Evolutionary conservation across 257 asterid genomes (phyloP).

Genomic region (Jacaranda copaia): DNA sequence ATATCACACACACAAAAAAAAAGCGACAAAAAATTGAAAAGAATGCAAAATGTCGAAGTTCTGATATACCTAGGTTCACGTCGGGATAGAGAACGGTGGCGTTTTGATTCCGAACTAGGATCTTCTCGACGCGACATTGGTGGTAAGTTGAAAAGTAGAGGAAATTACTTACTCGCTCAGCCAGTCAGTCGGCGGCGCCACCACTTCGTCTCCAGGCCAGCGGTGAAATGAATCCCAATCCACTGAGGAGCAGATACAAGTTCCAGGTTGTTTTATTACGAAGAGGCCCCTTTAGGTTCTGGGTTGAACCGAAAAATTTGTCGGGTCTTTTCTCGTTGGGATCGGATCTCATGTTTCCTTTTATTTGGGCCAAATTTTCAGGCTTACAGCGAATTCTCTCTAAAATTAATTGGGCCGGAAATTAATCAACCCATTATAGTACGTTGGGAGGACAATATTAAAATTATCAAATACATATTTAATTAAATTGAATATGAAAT

Average conservation of each 20-base stretch:
- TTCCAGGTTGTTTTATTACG: neutral
- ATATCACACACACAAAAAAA: neutral
- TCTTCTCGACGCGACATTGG: constrained; percentile 78
- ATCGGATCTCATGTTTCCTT: neutral
- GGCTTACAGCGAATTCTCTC: too few relatives aligned
- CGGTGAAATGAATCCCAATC: constrained; percentile 35
- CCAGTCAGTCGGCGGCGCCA: constrained; percentile 28
- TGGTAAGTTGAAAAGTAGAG: neutral
- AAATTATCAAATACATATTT: too few relatives aligned
- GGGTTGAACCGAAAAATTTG: neutral
- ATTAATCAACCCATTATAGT: too few relatives aligned
- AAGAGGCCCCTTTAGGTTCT: neutral
- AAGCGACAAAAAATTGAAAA: neutral
- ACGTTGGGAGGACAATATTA: too few relatives aligned
- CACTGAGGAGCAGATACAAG: neutral
- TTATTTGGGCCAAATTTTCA: neutral
- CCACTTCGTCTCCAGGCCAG: constrained; percentile 29
- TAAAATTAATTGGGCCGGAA: too few relatives aligned
- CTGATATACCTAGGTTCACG: constrained; percentile 76
- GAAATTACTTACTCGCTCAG: neutral
- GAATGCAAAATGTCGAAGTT: neutral
- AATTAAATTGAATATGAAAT: too few relatives aligned
- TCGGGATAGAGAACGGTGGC: constrained; percentile 77
- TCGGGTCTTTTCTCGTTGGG: neutral
- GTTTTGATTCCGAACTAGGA: constrained; percentile 69